Evolutionary conservation across 768 basidiomycete genomes (phyloP).

Genomic region (Kwoniella dendrophila): DNA sequence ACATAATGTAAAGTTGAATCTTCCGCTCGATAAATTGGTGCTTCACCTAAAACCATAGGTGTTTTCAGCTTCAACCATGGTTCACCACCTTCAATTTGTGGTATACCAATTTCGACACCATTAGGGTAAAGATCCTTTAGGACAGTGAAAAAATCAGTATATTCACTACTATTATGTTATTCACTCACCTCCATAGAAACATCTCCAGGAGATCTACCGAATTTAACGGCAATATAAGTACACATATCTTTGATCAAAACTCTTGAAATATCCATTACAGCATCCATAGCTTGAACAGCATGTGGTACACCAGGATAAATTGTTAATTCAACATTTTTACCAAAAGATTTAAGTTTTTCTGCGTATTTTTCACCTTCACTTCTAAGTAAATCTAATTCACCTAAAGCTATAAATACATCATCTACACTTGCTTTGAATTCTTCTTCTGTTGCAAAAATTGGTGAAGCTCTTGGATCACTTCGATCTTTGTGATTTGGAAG

Average conservation of each 20-base stretch:
- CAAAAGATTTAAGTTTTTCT: conserved; percentile 62
- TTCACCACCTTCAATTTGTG: conserved; percentile 23
- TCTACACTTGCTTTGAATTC: conserved; percentile 61
- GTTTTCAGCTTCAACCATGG: conserved; percentile 25
- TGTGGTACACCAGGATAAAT: conserved; percentile 65
- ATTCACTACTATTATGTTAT: background rate
- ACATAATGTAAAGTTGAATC: conserved; percentile 32
- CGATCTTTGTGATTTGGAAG: conserved; percentile 66
- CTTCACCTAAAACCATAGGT: conserved; percentile 27
- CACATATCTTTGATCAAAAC: conserved; percentile 26
- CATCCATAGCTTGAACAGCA: conserved; percentile 33
- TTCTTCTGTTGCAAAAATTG: conserved; percentile 68
- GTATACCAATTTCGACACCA: conserved; percentile 15
- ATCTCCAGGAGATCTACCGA: conserved; percentile 24
- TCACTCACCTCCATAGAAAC: conserved; percentile 26
- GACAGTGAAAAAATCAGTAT: background rate
- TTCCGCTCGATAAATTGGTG: conserved; percentile 26
- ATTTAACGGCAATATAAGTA: conserved; percentile 21
- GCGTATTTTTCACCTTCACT: conserved; percentile 70
- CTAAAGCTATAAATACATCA: conserved; percentile 34
- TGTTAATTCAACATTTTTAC: conserved; percentile 63
- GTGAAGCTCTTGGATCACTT: conserved; percentile 70
- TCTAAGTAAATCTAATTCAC: conserved; percentile 68
- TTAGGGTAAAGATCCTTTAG: conserved; percentile 25
- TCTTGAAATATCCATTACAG: conserved; percentile 23